These are phyloP conservation scores for Neoascochyta sp. DNA, from an alignment of 2,329 filamentous ascomycete genomes.

Conservation along the genomic window DNA sequence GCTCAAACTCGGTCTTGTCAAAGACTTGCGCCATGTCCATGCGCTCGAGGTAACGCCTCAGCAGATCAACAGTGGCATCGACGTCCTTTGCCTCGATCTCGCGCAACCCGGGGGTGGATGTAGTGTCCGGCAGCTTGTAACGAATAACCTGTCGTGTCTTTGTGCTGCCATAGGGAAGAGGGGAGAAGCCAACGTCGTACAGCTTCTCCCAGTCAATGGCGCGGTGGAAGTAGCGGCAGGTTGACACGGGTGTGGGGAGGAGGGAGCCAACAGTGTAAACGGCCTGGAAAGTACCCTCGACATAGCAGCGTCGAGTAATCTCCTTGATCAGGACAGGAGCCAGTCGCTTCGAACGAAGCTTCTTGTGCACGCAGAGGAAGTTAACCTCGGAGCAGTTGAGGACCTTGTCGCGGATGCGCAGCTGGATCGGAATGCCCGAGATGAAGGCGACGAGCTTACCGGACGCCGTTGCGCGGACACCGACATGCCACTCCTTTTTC, in stretches of 20 bases:
- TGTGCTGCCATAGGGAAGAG: conserved; percentile 77
- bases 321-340: conserved; percentile 96
- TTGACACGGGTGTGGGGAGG: conserved; percentile 85
- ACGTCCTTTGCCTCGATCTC: conserved; percentile 77
- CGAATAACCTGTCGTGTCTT: conserved; percentile 80
- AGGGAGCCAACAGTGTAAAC: conserved; percentile 93
- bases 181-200: conserved; percentile 90
- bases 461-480: conserved; percentile 78
- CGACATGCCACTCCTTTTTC: conserved; percentile 91
- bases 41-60: conserved; percentile 72
- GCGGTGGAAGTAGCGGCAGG: conserved; percentile 92
- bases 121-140: conserved; percentile 75
- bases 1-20: conserved; percentile 72
- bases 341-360: conserved; percentile 87
- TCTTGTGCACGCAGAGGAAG: conserved; percentile 98
- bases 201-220: conserved; percentile 94
- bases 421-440: conserved; percentile 80
- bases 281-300: conserved; percentile 84
- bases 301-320: conserved; percentile 87
- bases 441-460: conserved; percentile 93
- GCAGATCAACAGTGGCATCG: conserved; percentile 67
- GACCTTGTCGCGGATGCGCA: conserved; percentile 72
- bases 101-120: conserved; percentile 70
- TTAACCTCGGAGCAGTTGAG: conserved; percentile 89
- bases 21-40: conserved; percentile 86